phyloP scores from a whole-genome alignment of 73 alveolate species.

The Paramecium primaurelia region DNA sequence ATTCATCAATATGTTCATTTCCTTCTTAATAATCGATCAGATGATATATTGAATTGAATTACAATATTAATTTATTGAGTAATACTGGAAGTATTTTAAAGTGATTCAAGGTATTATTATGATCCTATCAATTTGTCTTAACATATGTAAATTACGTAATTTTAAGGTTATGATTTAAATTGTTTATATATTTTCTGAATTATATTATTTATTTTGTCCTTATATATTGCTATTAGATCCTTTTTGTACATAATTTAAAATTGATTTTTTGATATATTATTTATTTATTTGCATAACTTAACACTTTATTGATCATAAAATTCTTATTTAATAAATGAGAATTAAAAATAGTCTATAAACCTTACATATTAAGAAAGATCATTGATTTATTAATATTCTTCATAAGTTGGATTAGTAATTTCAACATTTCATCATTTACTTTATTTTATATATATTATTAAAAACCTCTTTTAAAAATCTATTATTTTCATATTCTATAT shows the following conservation, averaged over 20 bases:
- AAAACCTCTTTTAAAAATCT: too few relatives aligned
- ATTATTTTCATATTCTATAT: too few relatives aligned
- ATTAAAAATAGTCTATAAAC: not conserved
- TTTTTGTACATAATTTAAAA: not conserved
- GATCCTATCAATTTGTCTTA: conserved; percentile 11
- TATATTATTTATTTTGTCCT: not conserved
- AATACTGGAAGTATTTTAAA: not conserved
- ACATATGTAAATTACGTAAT: not conserved
- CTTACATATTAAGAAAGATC: too few relatives aligned
- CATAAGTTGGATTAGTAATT: too few relatives aligned
- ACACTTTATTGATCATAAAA: not conserved
- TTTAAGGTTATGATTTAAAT: not conserved
- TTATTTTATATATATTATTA: too few relatives aligned
- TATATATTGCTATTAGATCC: not conserved
- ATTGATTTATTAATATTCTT: too few relatives aligned
- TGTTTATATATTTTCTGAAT: not conserved
- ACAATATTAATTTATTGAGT: not conserved
- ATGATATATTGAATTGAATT: not conserved
- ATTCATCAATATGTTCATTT: conserved; percentile 7
- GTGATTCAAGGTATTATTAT: not conserved
- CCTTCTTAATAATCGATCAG: not conserved
- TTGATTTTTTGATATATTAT: not conserved
- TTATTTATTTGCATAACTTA: not conserved
- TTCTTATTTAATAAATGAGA: not conserved
- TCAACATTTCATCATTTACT: too few relatives aligned